These are phyloP conservation scores for Neonectria ditissima DNA, from an alignment of 2,329 filamentous ascomycete species.

Conservation along the genomic window DNA sequence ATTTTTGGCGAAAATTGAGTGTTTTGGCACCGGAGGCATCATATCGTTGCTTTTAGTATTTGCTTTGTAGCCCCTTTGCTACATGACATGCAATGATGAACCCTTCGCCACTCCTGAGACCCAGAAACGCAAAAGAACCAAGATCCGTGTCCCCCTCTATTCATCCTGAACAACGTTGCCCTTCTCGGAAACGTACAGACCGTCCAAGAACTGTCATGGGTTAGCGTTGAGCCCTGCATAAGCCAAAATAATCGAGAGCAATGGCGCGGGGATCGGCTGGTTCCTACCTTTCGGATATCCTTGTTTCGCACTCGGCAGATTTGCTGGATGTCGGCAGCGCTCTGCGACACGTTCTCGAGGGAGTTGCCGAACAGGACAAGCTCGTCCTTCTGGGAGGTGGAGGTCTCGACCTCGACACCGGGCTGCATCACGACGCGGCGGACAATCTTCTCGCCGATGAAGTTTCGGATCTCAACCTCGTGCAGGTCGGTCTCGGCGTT, in stretches of 20 bases:
- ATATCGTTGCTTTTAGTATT: conserved; percentile 55
- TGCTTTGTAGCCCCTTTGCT: conserved; percentile 62
- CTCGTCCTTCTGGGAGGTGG: conserved; percentile 97
- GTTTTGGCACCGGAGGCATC: conserved; percentile 45
- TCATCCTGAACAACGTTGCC: conserved; percentile 91
- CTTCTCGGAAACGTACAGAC: conserved; percentile 99
- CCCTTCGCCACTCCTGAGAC: conserved; percentile 73
- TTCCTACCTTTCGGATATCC: conserved; percentile 97
- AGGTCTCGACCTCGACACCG: conserved; percentile 91
- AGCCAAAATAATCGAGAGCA: neutral
- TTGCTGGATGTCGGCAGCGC: conserved; percentile 99
- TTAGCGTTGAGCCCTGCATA: conserved; percentile 32
- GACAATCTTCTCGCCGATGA: conserved; percentile 99
- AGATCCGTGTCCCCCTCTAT: conserved; percentile 59
- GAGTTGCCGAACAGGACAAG: conserved; percentile 93
- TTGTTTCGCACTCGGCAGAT: conserved; percentile 99
- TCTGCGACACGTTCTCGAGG: conserved; percentile 97
- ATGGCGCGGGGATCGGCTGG: neutral
- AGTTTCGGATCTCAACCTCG: conserved; percentile 99
- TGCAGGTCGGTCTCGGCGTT: conserved; percentile 87
- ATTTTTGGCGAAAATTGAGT: conserved; percentile 26
- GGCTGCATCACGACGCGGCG: conserved; percentile 89
- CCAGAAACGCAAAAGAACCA: conserved; percentile 70
- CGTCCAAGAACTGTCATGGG: conserved; percentile 88
- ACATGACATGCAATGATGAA: conserved; percentile 72